Conservation (phyloP, 1,284 basidiomycete species). For the Vanrija sp. region DNA sequence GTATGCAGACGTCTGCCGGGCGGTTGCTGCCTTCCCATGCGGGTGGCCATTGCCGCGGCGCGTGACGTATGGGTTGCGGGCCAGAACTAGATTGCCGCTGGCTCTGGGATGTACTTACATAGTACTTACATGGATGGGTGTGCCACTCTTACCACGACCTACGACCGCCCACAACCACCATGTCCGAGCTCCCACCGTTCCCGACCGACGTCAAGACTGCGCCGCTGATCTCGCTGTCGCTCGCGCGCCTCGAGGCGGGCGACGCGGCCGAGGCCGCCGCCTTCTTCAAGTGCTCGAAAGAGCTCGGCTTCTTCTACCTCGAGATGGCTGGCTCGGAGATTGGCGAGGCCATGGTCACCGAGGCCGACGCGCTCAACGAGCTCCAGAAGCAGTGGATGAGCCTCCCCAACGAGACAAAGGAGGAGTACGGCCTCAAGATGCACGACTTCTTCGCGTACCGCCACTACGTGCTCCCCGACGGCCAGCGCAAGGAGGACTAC, state of each 20-base stretch:
- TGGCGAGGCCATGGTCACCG: conserved; percentile 20
- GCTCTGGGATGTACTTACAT: too few relatives aligned
- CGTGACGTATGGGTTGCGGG: too few relatives aligned
- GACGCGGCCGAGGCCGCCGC: conserved; percentile 16
- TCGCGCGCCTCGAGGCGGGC: conserved; percentile 18
- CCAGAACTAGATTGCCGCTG: too few relatives aligned
- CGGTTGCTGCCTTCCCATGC: too few relatives aligned
- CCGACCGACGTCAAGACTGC: conserved; percentile 19
- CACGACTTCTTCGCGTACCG: conserved; percentile 27
- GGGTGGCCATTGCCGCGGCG: too few relatives aligned
- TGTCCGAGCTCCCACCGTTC: conserved; percentile 20
- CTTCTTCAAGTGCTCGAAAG: conserved; percentile 22
- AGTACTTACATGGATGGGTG: too few relatives aligned
- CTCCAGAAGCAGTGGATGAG: conserved; percentile 25
- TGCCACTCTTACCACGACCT: not conserved
- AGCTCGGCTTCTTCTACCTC: conserved; percentile 36
- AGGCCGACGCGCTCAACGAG: conserved; percentile 21
- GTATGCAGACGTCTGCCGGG: too few relatives aligned
- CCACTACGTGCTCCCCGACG: conserved; percentile 14
- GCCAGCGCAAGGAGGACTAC: conserved; percentile 21
- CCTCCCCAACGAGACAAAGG: conserved; percentile 24
- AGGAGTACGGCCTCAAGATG: conserved; percentile 21
- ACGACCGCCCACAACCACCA: not conserved
- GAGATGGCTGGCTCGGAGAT: conserved; percentile 22
- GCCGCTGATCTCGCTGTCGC: conserved; percentile 24